Evolutionary conservation across 73 alveolate species (phyloP), one percentile per base, ranked within the genome.

Genomic region (Paramecium tetraurelia): DNA sequence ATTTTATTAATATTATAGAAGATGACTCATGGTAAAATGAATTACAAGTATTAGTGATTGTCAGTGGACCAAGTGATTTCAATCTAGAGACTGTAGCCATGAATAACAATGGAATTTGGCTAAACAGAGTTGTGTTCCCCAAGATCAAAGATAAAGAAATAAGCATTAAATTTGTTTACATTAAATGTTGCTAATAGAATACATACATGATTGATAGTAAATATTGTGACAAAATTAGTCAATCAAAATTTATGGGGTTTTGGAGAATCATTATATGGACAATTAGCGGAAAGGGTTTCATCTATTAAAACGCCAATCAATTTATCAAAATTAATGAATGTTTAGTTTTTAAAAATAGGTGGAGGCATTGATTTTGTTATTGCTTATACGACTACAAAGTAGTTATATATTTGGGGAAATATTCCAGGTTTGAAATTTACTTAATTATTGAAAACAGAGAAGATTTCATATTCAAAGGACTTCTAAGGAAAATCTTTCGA

Each of bases 361-460:
- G 59, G 86, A 2, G 86, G 86, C 5, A 35, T 12, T 35, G 86
- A 40, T 21, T 72, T 14, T 72, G 86, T 72, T 33, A 43, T 72
- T 5, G 86, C 86, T 14, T 38, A 72, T 72, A 16, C 86, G 0
- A 31, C 18, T 3, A 72, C 86, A 14, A 72, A 72, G 35, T 16
- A 72, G 41, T 36, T 72, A 35, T 72, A 72, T 72, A 22, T 72
- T 72, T 72, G 86, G 86, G 86, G 86, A 20, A 72, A 72, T 72
- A 38, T 72, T 31, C 59, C 57, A 72, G 40, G 46, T 7, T 68
- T 68, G 84, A 68, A 68, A 68, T 68, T 31, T 68, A 40, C 14
- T 5, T 21, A 72, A 20, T 38, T 72, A 20, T 21, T 38, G 38
- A 72, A 72, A 72, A 12, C 86, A 35, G 86, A 72, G 27, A 31